A percentile compares a stretch with the other conserved stretches of the same genome.
Conservation (phyloP, 2,329 filamentous ascomycete species). For the Dothideomycetes sp. region DNA sequence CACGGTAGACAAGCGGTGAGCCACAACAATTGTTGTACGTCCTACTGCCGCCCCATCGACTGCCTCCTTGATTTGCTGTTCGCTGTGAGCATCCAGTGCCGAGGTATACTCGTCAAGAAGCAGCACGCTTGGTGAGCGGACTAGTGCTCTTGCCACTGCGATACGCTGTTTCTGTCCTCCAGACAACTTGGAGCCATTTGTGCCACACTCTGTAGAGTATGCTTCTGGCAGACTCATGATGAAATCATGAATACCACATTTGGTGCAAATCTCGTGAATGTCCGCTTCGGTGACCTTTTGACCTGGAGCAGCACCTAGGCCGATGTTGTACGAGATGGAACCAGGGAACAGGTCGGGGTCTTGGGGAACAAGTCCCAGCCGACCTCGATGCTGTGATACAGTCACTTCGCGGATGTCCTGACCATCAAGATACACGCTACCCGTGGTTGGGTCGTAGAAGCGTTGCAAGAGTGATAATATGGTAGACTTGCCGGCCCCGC, state of each 20-base stretch:
- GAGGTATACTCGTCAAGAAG: conserved; percentile 40
- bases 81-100: conserved; percentile 38
- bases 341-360: conserved; percentile 39
- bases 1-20: conserved; percentile 67
- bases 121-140: conserved; percentile 38
- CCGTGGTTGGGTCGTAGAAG: conserved; percentile 35
- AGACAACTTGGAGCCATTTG: conserved; percentile 33
- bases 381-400: conserved; percentile 29
- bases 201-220: conserved; percentile 38
- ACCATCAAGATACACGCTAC: conserved; percentile 33
- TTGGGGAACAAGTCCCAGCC: conserved; percentile 36
- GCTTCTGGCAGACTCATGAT: conserved; percentile 39
- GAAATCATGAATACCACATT: conserved; percentile 39
- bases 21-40: conserved; percentile 62
- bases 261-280: conserved; percentile 30
- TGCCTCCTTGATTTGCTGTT: conserved; percentile 34
- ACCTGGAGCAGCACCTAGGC: conserved; percentile 26
- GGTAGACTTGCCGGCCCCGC: conserved; percentile 39
- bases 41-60: conserved; percentile 33
- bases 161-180: conserved; percentile 40
- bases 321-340: conserved; percentile 36
- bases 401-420: conserved; percentile 32
- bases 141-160: conserved; percentile 37
- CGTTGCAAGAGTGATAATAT: conserved; percentile 38
- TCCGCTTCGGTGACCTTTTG: conserved; percentile 22